Evolutionary conservation across 2,329 filamentous ascomycete species (phyloP).

Genomic region (Periglandula ipomoeae): DNA sequence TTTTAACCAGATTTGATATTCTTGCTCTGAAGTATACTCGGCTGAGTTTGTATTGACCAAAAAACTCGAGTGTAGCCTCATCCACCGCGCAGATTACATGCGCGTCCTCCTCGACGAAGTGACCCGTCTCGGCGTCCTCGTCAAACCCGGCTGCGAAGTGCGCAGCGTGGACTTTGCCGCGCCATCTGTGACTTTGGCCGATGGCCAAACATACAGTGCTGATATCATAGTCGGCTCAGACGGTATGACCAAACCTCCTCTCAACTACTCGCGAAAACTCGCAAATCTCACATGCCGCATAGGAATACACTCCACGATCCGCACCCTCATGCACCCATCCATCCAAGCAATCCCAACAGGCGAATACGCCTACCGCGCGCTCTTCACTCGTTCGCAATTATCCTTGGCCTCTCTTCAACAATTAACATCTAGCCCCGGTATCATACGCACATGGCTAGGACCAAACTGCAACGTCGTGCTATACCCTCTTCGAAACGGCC

Average conservation of each 20-base stretch:
- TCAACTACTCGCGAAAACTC: neutral
- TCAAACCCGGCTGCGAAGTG: constrained; percentile 8
- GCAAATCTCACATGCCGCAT: neutral
- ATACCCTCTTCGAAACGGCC: constrained; percentile 6
- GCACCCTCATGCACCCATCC: constrained; percentile 9
- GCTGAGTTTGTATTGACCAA: neutral
- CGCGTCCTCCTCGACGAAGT: constrained; percentile 10
- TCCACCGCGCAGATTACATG: constrained; percentile 12
- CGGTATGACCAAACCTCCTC: constrained; percentile 2
- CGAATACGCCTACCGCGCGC: constrained; percentile 9
- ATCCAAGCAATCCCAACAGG: constrained; percentile 1
- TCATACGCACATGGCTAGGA: constrained; percentile 8
- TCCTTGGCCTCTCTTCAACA: neutral
- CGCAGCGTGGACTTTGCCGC: constrained; percentile 5
- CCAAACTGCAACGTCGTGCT: constrained; percentile 6
- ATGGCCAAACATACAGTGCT: constrained; percentile 6
- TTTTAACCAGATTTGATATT: no score
- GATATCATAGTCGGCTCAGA: constrained; percentile 11
- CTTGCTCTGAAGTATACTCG: no score
- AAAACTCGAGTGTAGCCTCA: constrained; percentile 1
- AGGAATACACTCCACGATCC: constrained; percentile 8
- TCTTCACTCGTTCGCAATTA: constrained; percentile 5
- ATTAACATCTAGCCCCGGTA: neutral
- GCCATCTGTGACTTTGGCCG: constrained; percentile 5
- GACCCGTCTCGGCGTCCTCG: constrained; percentile 3